Conservation (phyloP, 2,329 filamentous ascomycete genomes). For the Cladorrhinum sp. region DNA sequence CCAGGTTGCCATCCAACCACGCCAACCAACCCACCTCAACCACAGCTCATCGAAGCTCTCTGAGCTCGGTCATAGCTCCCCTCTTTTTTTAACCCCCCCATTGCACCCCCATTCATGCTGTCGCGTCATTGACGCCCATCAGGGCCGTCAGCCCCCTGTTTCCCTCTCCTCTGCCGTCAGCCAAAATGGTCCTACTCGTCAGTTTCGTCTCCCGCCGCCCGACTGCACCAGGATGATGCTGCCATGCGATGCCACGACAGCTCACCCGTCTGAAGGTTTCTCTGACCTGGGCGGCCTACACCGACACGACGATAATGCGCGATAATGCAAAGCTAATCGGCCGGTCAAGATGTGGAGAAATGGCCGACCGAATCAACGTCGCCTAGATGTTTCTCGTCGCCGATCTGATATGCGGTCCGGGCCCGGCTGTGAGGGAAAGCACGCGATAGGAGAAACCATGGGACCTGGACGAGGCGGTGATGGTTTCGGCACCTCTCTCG, state of each 20-base stretch:
- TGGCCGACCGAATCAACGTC: not conserved
- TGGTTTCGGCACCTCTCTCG: conserved; percentile 1
- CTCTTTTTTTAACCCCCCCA: not conserved
- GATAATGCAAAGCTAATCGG: conserved; percentile 20
- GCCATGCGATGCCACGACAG: conserved; percentile 21
- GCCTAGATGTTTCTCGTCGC: conserved; percentile 3
- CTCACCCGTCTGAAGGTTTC: conserved; percentile 10
- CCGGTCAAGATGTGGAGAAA: conserved; percentile 16
- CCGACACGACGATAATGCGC: conserved; percentile 23
- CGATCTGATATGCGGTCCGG: conserved; percentile 13
- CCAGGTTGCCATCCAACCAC: not conserved
- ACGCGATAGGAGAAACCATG: not conserved
- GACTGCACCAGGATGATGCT: not conserved
- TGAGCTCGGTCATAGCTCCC: not conserved
- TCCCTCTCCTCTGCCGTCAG: not conserved
- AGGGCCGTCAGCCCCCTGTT: not conserved
- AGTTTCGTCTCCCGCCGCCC: not conserved
- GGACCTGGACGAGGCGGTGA: conserved; percentile 4
- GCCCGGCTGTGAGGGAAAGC: conserved; percentile 10
- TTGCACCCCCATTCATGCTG: not conserved
- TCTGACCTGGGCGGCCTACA: conserved; percentile 14
- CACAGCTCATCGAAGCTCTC: not conserved
- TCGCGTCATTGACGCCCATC: not conserved
- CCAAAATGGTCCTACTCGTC: not conserved
- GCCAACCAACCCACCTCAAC: not conserved